Evolutionary conservation across 306 rosid species (phyloP).

Genomic region (Arachis stenosperma): DNA sequence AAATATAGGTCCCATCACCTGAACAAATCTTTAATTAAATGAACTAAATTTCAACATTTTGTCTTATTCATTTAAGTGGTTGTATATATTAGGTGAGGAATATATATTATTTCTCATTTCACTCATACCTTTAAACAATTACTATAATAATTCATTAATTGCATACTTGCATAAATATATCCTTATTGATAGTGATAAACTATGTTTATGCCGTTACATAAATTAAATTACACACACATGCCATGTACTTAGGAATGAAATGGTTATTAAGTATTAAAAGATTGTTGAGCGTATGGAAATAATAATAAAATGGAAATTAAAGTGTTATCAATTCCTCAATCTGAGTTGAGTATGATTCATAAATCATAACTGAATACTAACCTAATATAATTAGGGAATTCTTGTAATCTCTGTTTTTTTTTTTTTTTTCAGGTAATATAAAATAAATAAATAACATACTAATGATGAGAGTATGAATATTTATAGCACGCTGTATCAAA

Average conservation of each 20-base stretch:
- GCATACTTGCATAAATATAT: not conserved
- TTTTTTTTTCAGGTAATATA: no score
- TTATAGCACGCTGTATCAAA: not conserved
- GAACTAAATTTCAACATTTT: no score
- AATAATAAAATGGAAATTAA: not conserved
- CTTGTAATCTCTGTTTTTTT: not conserved
- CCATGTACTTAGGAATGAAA: slow-evolving; percentile 10
- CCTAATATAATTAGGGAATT: slow-evolving; percentile 3
- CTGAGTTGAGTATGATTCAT: slow-evolving; percentile 31
- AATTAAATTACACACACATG: not conserved
- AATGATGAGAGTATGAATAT: not conserved
- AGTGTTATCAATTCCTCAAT: slow-evolving; percentile 37
- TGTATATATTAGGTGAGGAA: not conserved
- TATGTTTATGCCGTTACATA: not conserved
- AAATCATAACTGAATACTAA: slow-evolving; percentile 9
- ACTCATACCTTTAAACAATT: no score
- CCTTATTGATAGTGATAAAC: slow-evolving; percentile 11
- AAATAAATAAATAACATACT: not conserved
- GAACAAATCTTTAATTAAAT: no score
- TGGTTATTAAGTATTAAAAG: slow-evolving; percentile 29
- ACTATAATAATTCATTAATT: no score
- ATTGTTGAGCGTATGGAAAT: slow-evolving; percentile 39
- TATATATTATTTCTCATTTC: no score
- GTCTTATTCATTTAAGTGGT: not conserved
- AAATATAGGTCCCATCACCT: not conserved